Evolutionary conservation across 306 rosid species (phyloP).

Genomic region (Prunus armeniaca): DNA sequence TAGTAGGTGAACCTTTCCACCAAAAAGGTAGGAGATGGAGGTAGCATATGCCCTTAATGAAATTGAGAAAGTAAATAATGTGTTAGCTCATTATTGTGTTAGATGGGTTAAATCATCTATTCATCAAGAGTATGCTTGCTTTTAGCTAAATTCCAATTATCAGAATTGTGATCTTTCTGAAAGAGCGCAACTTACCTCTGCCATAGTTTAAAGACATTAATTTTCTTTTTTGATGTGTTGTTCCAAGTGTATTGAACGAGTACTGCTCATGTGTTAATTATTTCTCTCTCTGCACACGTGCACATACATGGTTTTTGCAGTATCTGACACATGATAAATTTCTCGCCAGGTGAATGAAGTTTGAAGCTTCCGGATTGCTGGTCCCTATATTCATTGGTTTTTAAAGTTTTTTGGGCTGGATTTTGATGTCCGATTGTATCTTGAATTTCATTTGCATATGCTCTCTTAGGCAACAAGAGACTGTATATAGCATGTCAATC

Average conservation of each 20-base stretch:
- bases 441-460: conserved; percentile 43
- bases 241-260: background rate
- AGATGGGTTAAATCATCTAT: background rate
- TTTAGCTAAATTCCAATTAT: background rate
- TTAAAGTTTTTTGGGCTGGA: conserved; percentile 28
- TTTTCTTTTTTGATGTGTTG: background rate
- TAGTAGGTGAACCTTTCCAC: background rate
- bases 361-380: conserved; percentile 38
- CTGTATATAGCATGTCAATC: conserved; percentile 63
- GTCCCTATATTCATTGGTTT: conserved; percentile 25
- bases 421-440: conserved; percentile 28
- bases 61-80: background rate
- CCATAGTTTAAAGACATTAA: too few species aligned
- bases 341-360: conserved; percentile 50
- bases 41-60: background rate
- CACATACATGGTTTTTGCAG: background rate
- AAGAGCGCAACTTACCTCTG: background rate
- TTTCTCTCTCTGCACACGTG: background rate
- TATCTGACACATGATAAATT: conserved; percentile 9
- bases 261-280: background rate
- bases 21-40: background rate
- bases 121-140: background rate
- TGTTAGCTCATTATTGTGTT: background rate
- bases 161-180: background rate
- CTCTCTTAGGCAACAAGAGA: conserved; percentile 54